Evolutionary conservation across 495 filamentous ascomycete genomes (phyloP).

Genomic region (Daldinia loculata): DNA sequence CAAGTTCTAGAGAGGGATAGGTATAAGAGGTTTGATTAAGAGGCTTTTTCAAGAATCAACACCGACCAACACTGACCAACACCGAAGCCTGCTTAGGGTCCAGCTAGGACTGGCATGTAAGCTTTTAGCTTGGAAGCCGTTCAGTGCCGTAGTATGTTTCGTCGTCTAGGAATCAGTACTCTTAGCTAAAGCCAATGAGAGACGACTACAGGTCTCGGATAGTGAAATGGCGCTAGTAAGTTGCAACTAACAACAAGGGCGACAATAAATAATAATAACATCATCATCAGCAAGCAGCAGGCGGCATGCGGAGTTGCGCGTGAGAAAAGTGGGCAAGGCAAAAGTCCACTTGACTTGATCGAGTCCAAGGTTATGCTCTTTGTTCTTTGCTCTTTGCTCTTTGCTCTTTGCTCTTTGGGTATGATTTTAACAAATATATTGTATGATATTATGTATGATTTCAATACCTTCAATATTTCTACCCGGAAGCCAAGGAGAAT

Average conservation of each 20-base stretch:
- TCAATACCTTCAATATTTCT: background rate
- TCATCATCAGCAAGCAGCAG: conserved; percentile 23
- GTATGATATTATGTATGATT: background rate
- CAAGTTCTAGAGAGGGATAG: conserved; percentile 1
- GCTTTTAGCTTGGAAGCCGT: conserved; percentile 15
- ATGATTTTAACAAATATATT: conserved; percentile 3
- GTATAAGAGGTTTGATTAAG: conserved; percentile 2
- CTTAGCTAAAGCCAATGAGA: conserved; percentile 21
- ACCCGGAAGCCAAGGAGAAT: conserved; percentile 22
- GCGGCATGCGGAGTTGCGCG: conserved; percentile 25
- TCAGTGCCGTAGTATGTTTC: conserved; percentile 33
- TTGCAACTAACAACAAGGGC: conserved; percentile 23
- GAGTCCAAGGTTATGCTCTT: conserved; percentile 9
- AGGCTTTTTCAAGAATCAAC: conserved; percentile 5
- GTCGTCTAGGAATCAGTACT: conserved; percentile 23
- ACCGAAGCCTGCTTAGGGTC: background rate
- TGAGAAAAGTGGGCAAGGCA: conserved; percentile 20
- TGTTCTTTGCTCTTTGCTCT: background rate
- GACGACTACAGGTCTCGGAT: conserved; percentile 35
- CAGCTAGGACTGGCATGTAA: conserved; percentile 29
- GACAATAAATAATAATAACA: conserved; percentile 26
- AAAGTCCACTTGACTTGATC: conserved; percentile 9
- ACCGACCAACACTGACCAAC: background rate
- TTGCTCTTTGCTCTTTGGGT: background rate
- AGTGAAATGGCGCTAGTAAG: conserved; percentile 33